A percentile compares a stretch with the other conserved stretches of the same genome.
Evolutionary conservation across 768 basidiomycete genomes (phyloP).

Genomic region (Hypsizygus marmoreus): DNA sequence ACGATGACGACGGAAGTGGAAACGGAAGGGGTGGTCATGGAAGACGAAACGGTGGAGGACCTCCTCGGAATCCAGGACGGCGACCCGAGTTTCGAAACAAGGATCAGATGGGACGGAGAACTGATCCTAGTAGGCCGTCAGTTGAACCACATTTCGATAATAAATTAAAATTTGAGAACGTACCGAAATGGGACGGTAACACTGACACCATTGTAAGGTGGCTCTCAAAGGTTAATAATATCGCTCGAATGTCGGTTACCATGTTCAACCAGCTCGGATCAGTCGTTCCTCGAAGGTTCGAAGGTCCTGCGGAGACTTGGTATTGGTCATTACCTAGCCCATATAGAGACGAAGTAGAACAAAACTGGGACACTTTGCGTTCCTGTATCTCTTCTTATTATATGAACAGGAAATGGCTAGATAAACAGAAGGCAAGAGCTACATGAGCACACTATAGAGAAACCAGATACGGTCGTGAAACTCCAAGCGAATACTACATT

Average conservation of each 20-base stretch:
- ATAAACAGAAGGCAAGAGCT: slow-evolving; percentile 28
- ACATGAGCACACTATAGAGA: slow-evolving; percentile 30
- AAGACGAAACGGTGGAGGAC: background rate
- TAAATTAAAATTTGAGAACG: slow-evolving; percentile 29
- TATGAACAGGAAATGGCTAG: slow-evolving; percentile 33
- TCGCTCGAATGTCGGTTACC: slow-evolving; percentile 17
- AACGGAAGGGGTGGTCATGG: background rate
- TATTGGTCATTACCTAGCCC: slow-evolving; percentile 17
- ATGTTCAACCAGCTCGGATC: slow-evolving; percentile 29
- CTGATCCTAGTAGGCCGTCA: background rate
- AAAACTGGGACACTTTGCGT: slow-evolving; percentile 30
- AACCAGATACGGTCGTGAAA: slow-evolving; percentile 21
- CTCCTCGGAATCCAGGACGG: background rate
- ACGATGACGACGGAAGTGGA: background rate
- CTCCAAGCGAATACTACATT: slow-evolving; percentile 36
- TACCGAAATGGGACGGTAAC: slow-evolving; percentile 36
- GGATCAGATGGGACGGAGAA: background rate
- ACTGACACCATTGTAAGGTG: slow-evolving; percentile 26
- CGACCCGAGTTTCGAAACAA: background rate
- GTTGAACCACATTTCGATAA: slow-evolving; percentile 29
- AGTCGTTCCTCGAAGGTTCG: slow-evolving; percentile 28
- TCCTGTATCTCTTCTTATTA: slow-evolving; percentile 27
- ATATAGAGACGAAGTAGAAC: slow-evolving; percentile 11
- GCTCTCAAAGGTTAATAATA: slow-evolving; percentile 28
- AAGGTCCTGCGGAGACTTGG: slow-evolving; percentile 29